Evolutionary conservation across 179 eudicot species (phyloP).

Genomic region (Heliamphora pulchella): DNA sequence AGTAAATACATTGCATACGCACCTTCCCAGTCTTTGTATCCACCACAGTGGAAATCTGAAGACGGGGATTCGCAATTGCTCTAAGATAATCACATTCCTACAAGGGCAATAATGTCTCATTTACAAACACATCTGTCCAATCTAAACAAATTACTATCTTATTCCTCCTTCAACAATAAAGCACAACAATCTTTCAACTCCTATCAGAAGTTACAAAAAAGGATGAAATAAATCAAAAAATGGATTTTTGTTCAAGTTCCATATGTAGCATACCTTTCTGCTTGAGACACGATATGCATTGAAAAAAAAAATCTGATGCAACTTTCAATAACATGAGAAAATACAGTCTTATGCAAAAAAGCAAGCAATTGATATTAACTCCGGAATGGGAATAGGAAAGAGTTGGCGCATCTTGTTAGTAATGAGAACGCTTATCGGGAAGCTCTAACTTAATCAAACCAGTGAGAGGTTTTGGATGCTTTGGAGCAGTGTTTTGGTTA

Average conservation of each 20-base stretch:
- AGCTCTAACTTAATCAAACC: too few relatives aligned
- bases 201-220: not conserved
- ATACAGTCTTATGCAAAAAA: not conserved
- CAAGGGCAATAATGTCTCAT: conserved; percentile 15
- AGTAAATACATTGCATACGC: conserved; percentile 13
- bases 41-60: conserved; percentile 85
- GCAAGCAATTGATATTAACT: not conserved
- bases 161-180: not conserved
- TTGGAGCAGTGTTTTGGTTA: too few relatives aligned
- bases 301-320: not conserved
- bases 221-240: too few relatives aligned
- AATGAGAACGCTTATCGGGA: too few relatives aligned
- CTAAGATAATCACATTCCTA: conserved; percentile 97
- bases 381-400: too few relatives aligned
- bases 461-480: too few relatives aligned
- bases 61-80: conserved; percentile 77
- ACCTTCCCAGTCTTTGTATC: conserved; percentile 95
- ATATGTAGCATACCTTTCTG: too few relatives aligned
- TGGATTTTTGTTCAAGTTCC: too few relatives aligned
- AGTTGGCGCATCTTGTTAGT: too few relatives aligned
- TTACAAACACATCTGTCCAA: not conserved
- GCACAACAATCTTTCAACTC: not conserved
- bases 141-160: not conserved
- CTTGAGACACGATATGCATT: not conserved
- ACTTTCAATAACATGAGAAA: not conserved